A percentile compares a stretch with the other conserved stretches of the same genome.
Evolutionary conservation across 2,329 filamentous ascomycete species (phyloP).

Genomic region (Sarocladium strictum): DNA sequence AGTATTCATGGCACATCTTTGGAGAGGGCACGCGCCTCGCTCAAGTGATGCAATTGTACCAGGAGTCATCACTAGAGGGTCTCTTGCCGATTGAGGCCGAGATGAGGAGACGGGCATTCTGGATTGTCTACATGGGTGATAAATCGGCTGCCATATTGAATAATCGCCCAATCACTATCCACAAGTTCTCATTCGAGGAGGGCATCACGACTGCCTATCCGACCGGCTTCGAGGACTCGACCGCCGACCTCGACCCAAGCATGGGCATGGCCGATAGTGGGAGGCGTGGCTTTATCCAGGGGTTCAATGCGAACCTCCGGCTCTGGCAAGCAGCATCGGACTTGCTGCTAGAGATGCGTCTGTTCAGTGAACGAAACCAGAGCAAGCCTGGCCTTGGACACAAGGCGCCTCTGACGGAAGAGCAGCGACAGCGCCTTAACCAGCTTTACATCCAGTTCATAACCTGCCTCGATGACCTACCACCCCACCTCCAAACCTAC

Average conservation of each 20-base stretch:
- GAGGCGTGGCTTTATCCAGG: conserved; percentile 25
- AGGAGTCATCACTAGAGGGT: conserved; percentile 30
- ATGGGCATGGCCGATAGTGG: conserved; percentile 13
- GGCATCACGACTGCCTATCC: conserved; percentile 32
- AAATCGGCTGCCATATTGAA: conserved; percentile 34
- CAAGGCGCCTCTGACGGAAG: conserved; percentile 13
- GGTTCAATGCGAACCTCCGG: conserved; percentile 35
- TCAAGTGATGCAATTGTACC: conserved; percentile 36
- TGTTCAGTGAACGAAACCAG: conserved; percentile 21
- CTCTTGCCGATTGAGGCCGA: conserved; percentile 32
- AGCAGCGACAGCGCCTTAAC: conserved; percentile 27
- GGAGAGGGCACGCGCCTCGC: conserved; percentile 35
- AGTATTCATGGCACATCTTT: conserved; percentile 39
- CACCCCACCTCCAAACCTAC: conserved; percentile 27
- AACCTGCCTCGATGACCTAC: conserved; percentile 33
- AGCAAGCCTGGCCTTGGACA: conserved; percentile 7
- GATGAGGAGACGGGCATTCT: conserved; percentile 28
- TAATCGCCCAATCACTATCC: conserved; percentile 35
- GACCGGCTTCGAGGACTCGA: conserved; percentile 23
- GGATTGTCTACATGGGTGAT: conserved; percentile 34
- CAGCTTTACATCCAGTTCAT: conserved; percentile 32
- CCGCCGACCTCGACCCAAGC: conserved; percentile 9
- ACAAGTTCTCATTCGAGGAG: conserved; percentile 39
- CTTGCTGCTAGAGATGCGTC: conserved; percentile 28
- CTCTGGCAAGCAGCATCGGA: conserved; percentile 36